Evolutionary conservation across 2,329 filamentous ascomycete species (phyloP).

Genomic region (Fusarium xylarioides): DNA sequence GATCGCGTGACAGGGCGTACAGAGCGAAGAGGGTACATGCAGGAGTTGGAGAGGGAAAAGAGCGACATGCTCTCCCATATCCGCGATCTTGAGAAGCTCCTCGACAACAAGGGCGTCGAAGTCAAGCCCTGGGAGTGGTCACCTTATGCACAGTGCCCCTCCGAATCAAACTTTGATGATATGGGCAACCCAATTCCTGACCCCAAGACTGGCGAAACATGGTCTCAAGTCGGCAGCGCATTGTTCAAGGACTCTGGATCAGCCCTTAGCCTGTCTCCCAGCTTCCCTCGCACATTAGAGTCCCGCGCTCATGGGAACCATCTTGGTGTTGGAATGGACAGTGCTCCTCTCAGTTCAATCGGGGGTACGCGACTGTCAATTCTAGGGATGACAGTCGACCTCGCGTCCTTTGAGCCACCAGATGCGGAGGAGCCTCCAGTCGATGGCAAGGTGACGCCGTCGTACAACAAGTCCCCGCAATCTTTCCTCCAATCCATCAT

Average conservation of each 20-base stretch:
- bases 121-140: constrained; percentile 60
- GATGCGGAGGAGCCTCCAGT: constrained; percentile 68
- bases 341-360: constrained; percentile 74
- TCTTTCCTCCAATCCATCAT: constrained; percentile 74
- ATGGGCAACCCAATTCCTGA: constrained; percentile 36
- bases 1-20: constrained; percentile 87
- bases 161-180: constrained; percentile 41
- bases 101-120: constrained; percentile 69
- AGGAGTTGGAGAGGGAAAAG: constrained; percentile 78
- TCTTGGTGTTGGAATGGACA: constrained; percentile 71
- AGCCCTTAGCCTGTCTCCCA: constrained; percentile 34
- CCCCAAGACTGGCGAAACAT: constrained; percentile 40
- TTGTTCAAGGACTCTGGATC: constrained; percentile 48
- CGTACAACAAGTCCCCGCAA: constrained; percentile 77
- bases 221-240: constrained; percentile 46
- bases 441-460: constrained; percentile 52
- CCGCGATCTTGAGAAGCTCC: constrained; percentile 72
- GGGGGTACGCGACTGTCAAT: constrained; percentile 81
- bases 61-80: constrained; percentile 73
- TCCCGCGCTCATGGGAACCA: constrained; percentile 68
- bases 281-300: constrained; percentile 49
- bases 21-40: constrained; percentile 79
- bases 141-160: constrained; percentile 43
- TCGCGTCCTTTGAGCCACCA: constrained; percentile 74
- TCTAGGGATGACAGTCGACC: constrained; percentile 81